Base-by-base conservation (phyloP, 192 early-diverging fungal species). In the Gaertneriomyces sp. region DNA sequence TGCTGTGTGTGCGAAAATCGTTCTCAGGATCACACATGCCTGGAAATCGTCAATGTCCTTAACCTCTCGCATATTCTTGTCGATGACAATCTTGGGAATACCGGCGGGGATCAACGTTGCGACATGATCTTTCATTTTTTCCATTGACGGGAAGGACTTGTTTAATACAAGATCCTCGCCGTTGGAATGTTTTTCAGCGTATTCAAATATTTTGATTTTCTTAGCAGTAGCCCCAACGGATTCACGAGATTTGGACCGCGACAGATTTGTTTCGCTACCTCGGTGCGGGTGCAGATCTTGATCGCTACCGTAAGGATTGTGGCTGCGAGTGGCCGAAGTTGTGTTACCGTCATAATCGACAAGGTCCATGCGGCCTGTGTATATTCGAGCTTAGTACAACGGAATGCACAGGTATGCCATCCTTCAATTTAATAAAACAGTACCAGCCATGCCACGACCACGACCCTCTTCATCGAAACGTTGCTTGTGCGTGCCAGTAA, bases 161-260 rank as follows among this genome's bases (percentile, higher is more conserved):
- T 65, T 72, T 33, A 72, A 64, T 6, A 72, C 70, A 19, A 72
- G 40, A 43, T 72, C 59, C 46, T 72, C 63, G 25, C 70, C 70
- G 3, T 45, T 10, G n/a, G 42, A 46, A 42, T 58, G 49, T 8
- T 50, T 39, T 51, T 72, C 70, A 10, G 70, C 70, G 52, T 72
- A 72, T 38, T 72, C 63, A 44, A 53, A 72, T 10, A 72, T n/a
- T 25, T 60, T 72, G 42, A 72, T 53, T 20, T 66, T 65, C 42
- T 61, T 59, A 16, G 70, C 70, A 11, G 63, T 72, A 2, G 45
- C 53, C 45, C 69, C 69, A 53, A 71, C 58, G 25, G 44, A 38
- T 42, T 69, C 62, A 40, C 56, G 62, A 14, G 69, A 64, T 42
- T 43, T 55, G 9, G 43, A 50, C 20, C 58, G 61, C 69, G 8